phyloP scores from a whole-genome alignment of 73 alveolate genomes.

The Paramecium tetraurelia region DNA sequence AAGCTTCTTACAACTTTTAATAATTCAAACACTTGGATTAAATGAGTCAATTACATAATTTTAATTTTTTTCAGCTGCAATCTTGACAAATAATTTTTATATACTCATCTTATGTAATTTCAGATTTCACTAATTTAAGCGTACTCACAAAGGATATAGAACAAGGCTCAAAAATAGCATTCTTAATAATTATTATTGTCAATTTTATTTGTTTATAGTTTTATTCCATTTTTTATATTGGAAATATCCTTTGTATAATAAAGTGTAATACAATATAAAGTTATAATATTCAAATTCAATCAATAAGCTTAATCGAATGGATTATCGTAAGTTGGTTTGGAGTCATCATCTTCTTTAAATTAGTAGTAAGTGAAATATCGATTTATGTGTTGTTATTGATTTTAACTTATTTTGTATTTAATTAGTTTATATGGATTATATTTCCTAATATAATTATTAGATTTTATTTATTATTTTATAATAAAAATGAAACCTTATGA shows the following conservation, averaged over 20 bases:
- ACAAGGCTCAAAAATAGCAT: not conserved
- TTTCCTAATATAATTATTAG: not conserved
- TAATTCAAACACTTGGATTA: no score
- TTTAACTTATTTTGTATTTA: no score
- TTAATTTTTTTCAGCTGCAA: not conserved
- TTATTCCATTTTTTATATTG: not conserved
- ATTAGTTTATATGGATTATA: no score
- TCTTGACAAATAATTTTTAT: not conserved
- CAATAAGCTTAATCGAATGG: not conserved
- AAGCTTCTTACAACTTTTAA: no score
- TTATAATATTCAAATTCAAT: not conserved
- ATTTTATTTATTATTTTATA: not conserved
- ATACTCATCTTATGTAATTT: not conserved
- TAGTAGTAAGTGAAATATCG: no score
- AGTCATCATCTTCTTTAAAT: no score
- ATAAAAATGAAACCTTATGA: not conserved
- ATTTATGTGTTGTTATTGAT: no score
- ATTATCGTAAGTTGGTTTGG: not conserved
- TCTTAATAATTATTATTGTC: not conserved
- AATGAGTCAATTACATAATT: no score
- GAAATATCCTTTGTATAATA: not conserved
- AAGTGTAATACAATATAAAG: not conserved
- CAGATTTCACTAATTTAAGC: not conserved
- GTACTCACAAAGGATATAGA: not conserved
- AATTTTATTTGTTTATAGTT: not conserved